These are phyloP conservation scores for Diplodia sapinea DNA, from an alignment of 2,329 filamentous ascomycete genomes.

Conservation along the genomic window DNA sequence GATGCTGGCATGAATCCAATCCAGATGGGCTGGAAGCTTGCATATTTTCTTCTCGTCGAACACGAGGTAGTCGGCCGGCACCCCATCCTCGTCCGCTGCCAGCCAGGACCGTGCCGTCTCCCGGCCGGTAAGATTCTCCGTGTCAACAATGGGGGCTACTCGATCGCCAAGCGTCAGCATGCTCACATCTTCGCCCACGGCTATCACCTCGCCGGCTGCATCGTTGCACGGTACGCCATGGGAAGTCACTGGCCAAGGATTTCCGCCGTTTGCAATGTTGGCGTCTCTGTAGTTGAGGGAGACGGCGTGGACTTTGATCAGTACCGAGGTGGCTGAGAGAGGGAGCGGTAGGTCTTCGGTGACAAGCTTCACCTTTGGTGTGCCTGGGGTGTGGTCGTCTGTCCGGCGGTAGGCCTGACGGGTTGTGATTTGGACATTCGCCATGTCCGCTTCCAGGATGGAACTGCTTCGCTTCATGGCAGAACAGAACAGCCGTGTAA, in stretches of 20 bases:
- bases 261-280: slow-evolving; percentile 37
- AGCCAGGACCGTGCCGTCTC: not conserved
- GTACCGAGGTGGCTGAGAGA: slow-evolving; percentile 39
- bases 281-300: slow-evolving; percentile 35
- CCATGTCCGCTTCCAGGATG: not conserved
- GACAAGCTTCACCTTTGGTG: slow-evolving; percentile 27
- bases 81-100: slow-evolving; percentile 11
- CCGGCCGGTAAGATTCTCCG: not conserved
- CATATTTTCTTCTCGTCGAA: not conserved
- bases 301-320: slow-evolving; percentile 33
- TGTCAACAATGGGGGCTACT: not conserved
- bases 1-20: slow-evolving; percentile 5
- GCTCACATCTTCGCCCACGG: slow-evolving; percentile 8
- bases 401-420: slow-evolving; percentile 30
- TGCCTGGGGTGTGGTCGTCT: slow-evolving; percentile 20
- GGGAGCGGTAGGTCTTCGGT: slow-evolving; percentile 24
- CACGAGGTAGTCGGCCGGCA: not conserved
- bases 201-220: slow-evolving; percentile 19
- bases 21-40: slow-evolving; percentile 4
- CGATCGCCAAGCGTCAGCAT: not conserved
- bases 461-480: not conserved
- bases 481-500: no score
- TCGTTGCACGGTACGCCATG: slow-evolving; percentile 32
- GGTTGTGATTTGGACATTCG: not conserved
- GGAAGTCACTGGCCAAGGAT: slow-evolving; percentile 31